Conservation (phyloP, 345 rosid species). For the Eucalyptus sp. region DNA sequence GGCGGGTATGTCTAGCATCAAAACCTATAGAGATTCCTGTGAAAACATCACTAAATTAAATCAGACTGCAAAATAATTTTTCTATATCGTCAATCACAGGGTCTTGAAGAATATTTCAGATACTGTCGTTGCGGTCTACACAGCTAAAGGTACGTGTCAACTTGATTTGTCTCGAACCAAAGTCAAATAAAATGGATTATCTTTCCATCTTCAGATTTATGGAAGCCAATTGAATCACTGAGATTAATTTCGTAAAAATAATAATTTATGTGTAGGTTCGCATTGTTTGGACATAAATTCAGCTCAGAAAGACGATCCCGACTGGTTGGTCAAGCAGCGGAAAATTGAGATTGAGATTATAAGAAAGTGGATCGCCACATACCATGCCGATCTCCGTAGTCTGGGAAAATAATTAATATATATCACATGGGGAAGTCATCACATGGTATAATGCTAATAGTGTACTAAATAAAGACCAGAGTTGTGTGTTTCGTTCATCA, state of each 20-base stretch:
- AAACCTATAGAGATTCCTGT: neutral
- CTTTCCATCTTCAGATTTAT: neutral
- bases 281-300: neutral
- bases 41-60: neutral
- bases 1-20: slow-evolving; percentile 14
- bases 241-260: neutral
- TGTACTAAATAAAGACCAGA: neutral
- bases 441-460: neutral
- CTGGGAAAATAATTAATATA: neutral
- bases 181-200: neutral
- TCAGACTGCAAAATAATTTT: neutral
- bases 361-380: neutral
- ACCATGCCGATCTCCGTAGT: neutral
- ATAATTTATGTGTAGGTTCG: neutral
- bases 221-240: neutral
- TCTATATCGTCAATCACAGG: neutral
- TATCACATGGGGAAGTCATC: neutral
- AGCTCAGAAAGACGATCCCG: neutral
- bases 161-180: neutral
- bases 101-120: neutral
- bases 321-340: neutral
- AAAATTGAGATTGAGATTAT: neutral
- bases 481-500: neutral
- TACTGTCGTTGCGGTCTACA: neutral
- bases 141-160: rapidly evolving